Conservation (phyloP, 129 eudicot species). For the Smallanthus sonchifolius region DNA sequence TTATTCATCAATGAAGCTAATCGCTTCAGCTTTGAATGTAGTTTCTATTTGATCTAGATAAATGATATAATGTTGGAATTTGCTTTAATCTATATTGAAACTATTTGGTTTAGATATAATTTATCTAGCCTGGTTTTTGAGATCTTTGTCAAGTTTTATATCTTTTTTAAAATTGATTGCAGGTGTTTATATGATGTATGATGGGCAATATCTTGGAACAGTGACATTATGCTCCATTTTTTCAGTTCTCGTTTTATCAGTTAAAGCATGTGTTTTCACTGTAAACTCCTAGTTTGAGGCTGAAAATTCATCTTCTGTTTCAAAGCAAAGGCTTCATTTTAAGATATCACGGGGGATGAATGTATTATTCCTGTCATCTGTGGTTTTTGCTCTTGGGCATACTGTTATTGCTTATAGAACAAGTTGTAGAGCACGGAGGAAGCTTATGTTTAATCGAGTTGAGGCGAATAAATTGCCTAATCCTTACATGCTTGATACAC, state of each 20-base stretch:
- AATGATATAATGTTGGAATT: not conserved
- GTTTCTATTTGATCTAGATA: not conserved
- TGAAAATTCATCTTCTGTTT: conserved; percentile 66
- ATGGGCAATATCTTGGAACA: conserved; percentile 95
- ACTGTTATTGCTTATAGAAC: conserved; percentile 88
- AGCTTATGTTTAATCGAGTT: conserved; percentile 74
- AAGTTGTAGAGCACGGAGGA: conserved; percentile 93
- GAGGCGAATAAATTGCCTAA: conserved; percentile 79
- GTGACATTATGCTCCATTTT: conserved; percentile 69
- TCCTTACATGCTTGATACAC: conserved; percentile 96
- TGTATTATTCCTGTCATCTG: conserved; percentile 81
- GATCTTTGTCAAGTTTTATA: not conserved
- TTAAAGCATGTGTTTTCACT: conserved; percentile 85
- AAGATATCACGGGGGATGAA: conserved; percentile 99
- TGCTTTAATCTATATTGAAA: not conserved
- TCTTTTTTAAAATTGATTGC: conserved; percentile 17
- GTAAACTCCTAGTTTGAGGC: conserved; percentile 78
- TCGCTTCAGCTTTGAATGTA: not conserved
- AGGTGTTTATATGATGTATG: conserved; percentile 87
- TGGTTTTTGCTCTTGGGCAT: conserved; percentile 98
- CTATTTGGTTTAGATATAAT: not conserved
- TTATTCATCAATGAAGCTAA: not conserved
- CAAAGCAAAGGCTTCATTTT: conserved; percentile 66
- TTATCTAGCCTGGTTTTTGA: not conserved
- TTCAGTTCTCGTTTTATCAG: conserved; percentile 69